Evolutionary conservation across 2,329 filamentous ascomycete species (phyloP).

Genomic region (Colletotrichum abscissum): DNA sequence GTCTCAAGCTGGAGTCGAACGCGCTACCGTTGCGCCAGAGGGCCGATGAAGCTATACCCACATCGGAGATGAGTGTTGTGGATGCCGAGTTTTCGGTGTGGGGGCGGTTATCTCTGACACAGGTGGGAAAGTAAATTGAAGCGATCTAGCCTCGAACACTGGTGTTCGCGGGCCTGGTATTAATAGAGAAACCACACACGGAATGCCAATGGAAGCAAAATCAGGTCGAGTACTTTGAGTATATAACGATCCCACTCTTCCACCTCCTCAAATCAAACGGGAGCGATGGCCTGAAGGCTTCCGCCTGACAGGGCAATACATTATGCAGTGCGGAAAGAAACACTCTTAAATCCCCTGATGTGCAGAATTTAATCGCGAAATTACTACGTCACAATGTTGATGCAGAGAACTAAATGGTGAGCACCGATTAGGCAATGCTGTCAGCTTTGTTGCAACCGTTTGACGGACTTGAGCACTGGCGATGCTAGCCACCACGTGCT

Average conservation of each 20-base stretch:
- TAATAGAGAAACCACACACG: too few relatives aligned
- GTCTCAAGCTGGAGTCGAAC: conserved; percentile 15
- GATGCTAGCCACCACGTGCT: background rate
- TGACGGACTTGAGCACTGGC: background rate
- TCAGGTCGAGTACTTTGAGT: too few relatives aligned
- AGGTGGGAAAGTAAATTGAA: background rate
- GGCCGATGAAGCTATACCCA: background rate
- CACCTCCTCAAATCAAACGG: too few relatives aligned
- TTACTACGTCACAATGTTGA: background rate
- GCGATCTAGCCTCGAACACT: background rate
- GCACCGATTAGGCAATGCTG: background rate
- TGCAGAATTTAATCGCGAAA: background rate
- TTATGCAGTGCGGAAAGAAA: too few relatives aligned
- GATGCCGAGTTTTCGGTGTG: background rate
- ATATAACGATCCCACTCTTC: too few relatives aligned
- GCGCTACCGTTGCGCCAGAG: conserved; percentile 30
- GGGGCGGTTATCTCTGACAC: background rate
- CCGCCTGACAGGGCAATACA: too few relatives aligned
- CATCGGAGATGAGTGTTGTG: background rate
- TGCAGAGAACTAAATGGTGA: background rate
- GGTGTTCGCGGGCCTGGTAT: too few relatives aligned
- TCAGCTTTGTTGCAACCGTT: background rate
- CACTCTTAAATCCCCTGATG: background rate
- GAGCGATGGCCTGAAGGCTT: too few relatives aligned
- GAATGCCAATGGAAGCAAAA: too few relatives aligned